Evolutionary conservation across 306 rosid species (phyloP), one percentile per base, ranked within the genome.

Genomic region (Vachellia collinsii): DNA sequence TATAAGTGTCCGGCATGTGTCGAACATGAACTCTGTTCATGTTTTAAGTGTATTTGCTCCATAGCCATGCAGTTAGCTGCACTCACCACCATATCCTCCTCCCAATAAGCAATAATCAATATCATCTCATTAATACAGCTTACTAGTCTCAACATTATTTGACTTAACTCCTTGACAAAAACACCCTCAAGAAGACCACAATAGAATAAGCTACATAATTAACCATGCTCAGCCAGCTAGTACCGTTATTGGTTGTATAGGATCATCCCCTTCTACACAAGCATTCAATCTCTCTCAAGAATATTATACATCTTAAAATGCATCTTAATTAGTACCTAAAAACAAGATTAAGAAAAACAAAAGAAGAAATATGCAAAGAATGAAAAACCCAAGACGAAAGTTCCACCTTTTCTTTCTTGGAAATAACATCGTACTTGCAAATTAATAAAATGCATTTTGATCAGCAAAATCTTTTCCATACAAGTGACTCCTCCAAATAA

Each of bases 401-500:
- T 47, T 20, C 13, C 80, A 51, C 47, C 34, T 76, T 77, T 76
- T 54, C n/a, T 41, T 58, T 58, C 63, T 74, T 25, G 80, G 69
- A 82, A 70, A 81, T n/a, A 67, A 17, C 62, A 77, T 62, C 71
- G 68, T 48, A 48, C 58, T 79, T 77, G 59, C 72, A 64, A 76
- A 76, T 37, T 68, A 78, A 77, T 77, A 65, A 66, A 66, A 16
- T 65, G 51, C 81, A 79, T 75, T 81, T 78, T 37, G 56, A 81
- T 79, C 79, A 56, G 47, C 76, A 53, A 50, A 47, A 29, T 3
- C 13, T 76, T 77, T 29, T 50, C 25, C 17, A 36, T 23, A 72
- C 51, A 46, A 43, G 41, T 58, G 65, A 56, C 71, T 46, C 68
- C 56, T 42, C 68, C 29, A 69, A 9, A 41, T n/a, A 76, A 66